phyloP scores from a whole-genome alignment of 768 basidiomycete species.

The Cubamyces lactineus region DNA sequence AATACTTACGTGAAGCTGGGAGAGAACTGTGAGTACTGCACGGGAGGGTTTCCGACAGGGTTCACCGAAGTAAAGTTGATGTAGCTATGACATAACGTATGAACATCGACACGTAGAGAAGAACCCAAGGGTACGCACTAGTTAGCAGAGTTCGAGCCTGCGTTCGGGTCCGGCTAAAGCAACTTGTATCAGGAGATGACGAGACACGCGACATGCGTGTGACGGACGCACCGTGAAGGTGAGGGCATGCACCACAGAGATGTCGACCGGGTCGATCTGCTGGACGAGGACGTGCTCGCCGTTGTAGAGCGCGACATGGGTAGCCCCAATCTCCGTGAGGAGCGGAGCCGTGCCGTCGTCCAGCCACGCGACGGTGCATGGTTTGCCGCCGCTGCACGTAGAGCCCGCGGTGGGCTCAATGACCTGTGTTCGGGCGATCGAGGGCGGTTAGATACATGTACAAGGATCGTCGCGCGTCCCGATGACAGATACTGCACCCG shows the following conservation, averaged over 20 bases:
- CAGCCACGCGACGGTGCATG: conserved; percentile 61
- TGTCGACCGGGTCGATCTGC: conserved; percentile 57
- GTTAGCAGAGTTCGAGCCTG: conserved; percentile 55
- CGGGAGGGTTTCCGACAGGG: conserved; percentile 25
- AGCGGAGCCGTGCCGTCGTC: conserved; percentile 63
- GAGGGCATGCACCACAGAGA: conserved; percentile 48
- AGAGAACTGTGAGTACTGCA: conserved; percentile 41
- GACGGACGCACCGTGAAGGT: conserved; percentile 56
- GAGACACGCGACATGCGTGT: too few species aligned
- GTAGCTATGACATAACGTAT: conserved; percentile 48
- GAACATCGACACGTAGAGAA: background rate
- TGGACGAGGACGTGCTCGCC: conserved; percentile 64
- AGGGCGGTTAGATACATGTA: background rate
- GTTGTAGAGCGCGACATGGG: conserved; percentile 59
- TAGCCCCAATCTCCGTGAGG: conserved; percentile 52
- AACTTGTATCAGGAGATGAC: background rate
- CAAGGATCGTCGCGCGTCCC: background rate
- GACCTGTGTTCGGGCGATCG: conserved; percentile 40
- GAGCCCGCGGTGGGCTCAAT: conserved; percentile 47
- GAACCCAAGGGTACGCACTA: conserved; percentile 55
- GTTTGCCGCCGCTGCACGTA: conserved; percentile 54
- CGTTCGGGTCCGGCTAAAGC: conserved; percentile 54
- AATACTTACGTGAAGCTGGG: conserved; percentile 56
- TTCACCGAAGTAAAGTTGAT: conserved; percentile 55
- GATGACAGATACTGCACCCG: background rate